A percentile compares a stretch with the other conserved stretches of the same genome.
Evolutionary conservation across 306 rosid species (phyloP).

Genomic region (Vicia faba): DNA sequence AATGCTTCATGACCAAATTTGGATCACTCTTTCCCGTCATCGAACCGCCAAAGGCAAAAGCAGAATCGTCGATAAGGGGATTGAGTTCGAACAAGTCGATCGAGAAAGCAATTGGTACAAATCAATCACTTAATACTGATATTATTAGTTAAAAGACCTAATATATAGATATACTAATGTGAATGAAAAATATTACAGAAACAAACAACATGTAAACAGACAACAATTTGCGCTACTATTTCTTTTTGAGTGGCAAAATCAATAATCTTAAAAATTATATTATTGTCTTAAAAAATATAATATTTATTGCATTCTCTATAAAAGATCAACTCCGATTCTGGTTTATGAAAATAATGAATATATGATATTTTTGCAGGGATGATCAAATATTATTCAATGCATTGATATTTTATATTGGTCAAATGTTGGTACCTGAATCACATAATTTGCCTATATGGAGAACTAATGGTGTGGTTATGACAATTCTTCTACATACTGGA

Average conservation of each 20-base stretch:
- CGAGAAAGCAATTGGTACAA: constrained; percentile 64
- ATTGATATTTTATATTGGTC: constrained; percentile 36
- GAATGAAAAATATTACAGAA: too few relatives aligned
- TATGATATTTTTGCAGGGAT: constrained; percentile 49
- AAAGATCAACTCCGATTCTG: too few relatives aligned
- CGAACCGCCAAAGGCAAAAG: constrained; percentile 53
- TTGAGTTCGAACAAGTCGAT: constrained; percentile 73
- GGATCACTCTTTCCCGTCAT: constrained; percentile 65
- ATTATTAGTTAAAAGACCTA: too few relatives aligned
- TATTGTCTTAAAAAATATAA: too few relatives aligned
- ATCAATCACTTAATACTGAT: too few relatives aligned
- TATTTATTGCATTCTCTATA: too few relatives aligned
- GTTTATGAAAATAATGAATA: background rate
- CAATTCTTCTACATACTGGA: constrained; percentile 55
- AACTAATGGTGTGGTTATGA: constrained; percentile 51
- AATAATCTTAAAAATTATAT: too few relatives aligned
- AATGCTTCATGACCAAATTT: constrained; percentile 60
- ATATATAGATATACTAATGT: background rate
- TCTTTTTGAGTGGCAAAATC: too few relatives aligned
- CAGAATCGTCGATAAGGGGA: constrained; percentile 53
- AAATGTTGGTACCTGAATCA: background rate
- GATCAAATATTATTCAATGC: constrained; percentile 73
- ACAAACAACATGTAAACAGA: too few relatives aligned
- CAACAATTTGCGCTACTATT: too few relatives aligned
- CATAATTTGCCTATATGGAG: constrained; percentile 51